Evolutionary conservation across 306 rosid genomes (phyloP).

Genomic region (Casuarina glauca): DNA sequence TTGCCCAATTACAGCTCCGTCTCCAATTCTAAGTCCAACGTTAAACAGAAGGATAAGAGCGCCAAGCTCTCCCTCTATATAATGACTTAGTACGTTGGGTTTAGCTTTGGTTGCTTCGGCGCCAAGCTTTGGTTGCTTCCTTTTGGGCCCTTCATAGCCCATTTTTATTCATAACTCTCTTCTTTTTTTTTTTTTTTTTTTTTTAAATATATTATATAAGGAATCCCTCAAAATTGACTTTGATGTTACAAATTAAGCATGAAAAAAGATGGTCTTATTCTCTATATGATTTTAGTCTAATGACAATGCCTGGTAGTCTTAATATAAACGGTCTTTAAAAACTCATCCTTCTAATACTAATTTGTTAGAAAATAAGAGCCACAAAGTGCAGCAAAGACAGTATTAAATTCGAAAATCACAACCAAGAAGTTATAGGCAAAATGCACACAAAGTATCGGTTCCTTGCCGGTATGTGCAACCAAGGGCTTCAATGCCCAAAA

Average conservation of each 20-base stretch:
- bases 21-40: background rate
- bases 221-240: no score
- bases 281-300: no score
- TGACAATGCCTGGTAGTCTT: no score
- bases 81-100: background rate
- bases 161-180: background rate
- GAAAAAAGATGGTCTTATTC: no score
- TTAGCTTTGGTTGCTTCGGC: background rate
- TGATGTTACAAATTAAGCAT: no score
- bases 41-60: constrained; percentile 22
- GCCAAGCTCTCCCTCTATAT: constrained; percentile 6
- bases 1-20: background rate
- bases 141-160: background rate
- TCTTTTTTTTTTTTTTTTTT: background rate
- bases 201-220: no score
- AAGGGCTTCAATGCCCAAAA: constrained; percentile 6
- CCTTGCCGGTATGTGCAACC: constrained; percentile 23
- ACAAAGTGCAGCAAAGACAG: background rate
- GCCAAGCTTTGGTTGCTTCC: background rate
- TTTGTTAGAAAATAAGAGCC: background rate
- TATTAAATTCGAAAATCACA: constrained; percentile 23
- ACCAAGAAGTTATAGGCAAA: constrained; percentile 5
- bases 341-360: no score
- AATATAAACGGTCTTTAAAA: no score
- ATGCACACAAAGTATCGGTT: constrained; percentile 22